phyloP scores from a whole-genome alignment of 2,329 filamentous ascomycete species.

The Cladosporium sp. region DNA sequence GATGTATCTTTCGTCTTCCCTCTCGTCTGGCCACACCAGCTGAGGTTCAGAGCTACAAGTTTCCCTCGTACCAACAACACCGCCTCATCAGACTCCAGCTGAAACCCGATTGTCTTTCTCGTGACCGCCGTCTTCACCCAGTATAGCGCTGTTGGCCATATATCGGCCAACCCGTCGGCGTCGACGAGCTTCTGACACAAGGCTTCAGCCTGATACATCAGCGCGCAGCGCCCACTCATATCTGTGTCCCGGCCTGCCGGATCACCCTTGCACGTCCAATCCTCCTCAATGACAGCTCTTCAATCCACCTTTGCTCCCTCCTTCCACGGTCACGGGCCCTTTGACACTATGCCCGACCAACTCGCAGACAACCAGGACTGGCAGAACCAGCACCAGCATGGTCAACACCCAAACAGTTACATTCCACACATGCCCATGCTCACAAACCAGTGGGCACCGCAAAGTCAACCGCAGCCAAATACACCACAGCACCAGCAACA shows the following conservation, averaged over 20 bases:
- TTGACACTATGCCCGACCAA: constrained; percentile 15
- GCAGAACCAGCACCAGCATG: constrained; percentile 13
- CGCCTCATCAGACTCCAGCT: not conserved
- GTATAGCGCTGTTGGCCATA: not conserved
- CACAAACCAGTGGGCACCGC: constrained; percentile 15
- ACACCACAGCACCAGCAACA: constrained; percentile 17
- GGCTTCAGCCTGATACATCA: constrained; percentile 10
- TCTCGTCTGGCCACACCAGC: constrained; percentile 1
- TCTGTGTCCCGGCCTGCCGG: constrained; percentile 10
- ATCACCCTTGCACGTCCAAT: constrained; percentile 9
- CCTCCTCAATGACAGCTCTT: constrained; percentile 15
- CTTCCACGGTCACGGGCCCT: constrained; percentile 7
- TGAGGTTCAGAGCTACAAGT: constrained; percentile 4
- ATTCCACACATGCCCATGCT: constrained; percentile 12
- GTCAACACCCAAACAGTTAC: constrained; percentile 7
- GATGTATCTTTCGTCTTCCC: not conserved
- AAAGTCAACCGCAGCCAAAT: not conserved
- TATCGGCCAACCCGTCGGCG: not conserved
- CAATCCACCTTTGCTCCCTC: constrained; percentile 13
- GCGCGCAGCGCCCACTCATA: constrained; percentile 7
- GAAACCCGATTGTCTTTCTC: constrained; percentile 4
- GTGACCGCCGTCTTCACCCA: not conserved
- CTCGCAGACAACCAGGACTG: constrained; percentile 12
- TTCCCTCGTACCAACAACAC: not conserved
- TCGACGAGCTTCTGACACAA: constrained; percentile 3